Conservation (phyloP, 768 basidiomycete genomes). For the Leucogyrophana mollusca region DNA sequence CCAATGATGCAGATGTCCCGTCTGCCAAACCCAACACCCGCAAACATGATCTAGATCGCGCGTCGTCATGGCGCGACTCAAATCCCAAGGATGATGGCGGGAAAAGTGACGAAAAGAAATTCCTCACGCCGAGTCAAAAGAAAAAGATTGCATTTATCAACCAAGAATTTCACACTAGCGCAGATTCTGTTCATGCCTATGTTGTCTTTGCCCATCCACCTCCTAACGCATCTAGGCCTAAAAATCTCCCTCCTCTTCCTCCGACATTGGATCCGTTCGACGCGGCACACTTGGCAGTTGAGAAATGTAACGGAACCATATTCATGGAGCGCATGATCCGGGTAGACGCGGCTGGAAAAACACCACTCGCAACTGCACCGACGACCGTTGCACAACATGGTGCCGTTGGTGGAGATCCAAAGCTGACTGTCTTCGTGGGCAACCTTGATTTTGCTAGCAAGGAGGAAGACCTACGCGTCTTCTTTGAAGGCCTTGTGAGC, state of each 20-base stretch:
- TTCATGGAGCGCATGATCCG: constrained; percentile 81
- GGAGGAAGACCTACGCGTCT: constrained; percentile 85
- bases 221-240: constrained; percentile 37
- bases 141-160: constrained; percentile 94
- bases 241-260: constrained; percentile 51
- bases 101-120: constrained; percentile 55
- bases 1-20: constrained; percentile 35
- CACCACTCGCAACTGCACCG: constrained; percentile 17
- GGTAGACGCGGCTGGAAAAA: constrained; percentile 63
- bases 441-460: constrained; percentile 90
- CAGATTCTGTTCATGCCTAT: constrained; percentile 82
- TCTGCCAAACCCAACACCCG: constrained; percentile 32
- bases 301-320: constrained; percentile 60
- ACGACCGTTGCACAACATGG: constrained; percentile 21
- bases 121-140: constrained; percentile 81
- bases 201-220: constrained; percentile 80
- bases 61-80: constrained; percentile 54
- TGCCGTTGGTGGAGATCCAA: constrained; percentile 59
- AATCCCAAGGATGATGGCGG: constrained; percentile 42
- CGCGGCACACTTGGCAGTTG: constrained; percentile 60
- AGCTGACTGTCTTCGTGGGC: constrained; percentile 85
- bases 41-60: constrained; percentile 56
- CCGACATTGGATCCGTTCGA: constrained; percentile 64
- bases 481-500: constrained; percentile 78
- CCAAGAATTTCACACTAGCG: constrained; percentile 80